A percentile compares a stretch with the other conserved stretches of the same genome.
phyloP scores from a whole-genome alignment of 306 rosid genomes.

The Carpinus viminea region DNA sequence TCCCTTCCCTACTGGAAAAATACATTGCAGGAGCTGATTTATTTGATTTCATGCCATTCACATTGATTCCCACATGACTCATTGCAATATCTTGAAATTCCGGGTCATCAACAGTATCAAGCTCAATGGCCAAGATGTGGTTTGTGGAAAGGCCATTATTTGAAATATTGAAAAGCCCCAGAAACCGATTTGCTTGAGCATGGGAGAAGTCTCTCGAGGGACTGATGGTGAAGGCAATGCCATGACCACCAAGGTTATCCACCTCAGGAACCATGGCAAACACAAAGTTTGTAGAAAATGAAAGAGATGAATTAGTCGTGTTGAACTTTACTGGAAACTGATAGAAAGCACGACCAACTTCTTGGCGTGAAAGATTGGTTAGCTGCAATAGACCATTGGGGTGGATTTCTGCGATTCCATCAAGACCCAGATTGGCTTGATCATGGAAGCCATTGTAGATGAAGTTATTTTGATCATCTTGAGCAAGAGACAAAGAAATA shows the following conservation, averaged over 20 bases:
- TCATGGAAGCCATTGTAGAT: background rate
- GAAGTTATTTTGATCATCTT: slow-evolving; percentile 1
- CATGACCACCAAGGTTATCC: slow-evolving; percentile 12
- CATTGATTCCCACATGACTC: slow-evolving; percentile 40
- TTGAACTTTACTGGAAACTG: background rate
- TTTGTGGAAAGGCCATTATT: background rate
- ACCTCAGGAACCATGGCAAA: background rate
- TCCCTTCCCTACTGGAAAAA: background rate
- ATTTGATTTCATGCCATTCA: slow-evolving; percentile 21
- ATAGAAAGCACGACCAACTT: background rate
- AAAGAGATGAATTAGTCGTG: background rate
- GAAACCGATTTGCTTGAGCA: slow-evolving; percentile 8
- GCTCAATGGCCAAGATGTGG: slow-evolving; percentile 40
- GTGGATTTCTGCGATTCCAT: background rate
- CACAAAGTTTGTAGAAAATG: background rate
- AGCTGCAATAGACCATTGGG: background rate
- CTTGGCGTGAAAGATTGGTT: background rate
- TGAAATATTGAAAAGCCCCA: slow-evolving; percentile 29
- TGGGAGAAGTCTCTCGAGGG: slow-evolving; percentile 18
- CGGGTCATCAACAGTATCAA: slow-evolving; percentile 14
- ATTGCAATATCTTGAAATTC: slow-evolving; percentile 13
- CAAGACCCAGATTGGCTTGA: background rate
- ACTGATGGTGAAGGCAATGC: slow-evolving; percentile 29
- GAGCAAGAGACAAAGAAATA: background rate
- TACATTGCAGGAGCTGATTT: slow-evolving; percentile 10